Base-by-base conservation (phyloP, 2,329 filamentous ascomycete species). In the Chaetomiaceae sp. region DNA sequence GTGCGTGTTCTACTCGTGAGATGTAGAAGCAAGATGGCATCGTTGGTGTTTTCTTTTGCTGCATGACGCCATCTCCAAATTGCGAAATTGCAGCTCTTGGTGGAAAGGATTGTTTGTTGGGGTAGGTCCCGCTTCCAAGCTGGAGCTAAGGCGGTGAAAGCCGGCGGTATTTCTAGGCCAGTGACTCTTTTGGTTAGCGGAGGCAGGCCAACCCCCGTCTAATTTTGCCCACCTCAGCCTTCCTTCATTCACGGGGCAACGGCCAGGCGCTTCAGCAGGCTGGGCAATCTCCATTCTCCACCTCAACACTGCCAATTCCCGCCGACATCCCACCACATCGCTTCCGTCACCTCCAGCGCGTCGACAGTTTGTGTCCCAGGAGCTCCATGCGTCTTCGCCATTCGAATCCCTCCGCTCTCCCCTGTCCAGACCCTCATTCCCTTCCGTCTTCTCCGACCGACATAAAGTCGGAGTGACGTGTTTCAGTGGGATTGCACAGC, bases 181-280 rank as follows among this genome's bases (percentile, higher is more conserved):
- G 25, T 14, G n/a, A 20, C 45, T 16, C 54, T 62, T 44, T 10
- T 38, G 59, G 23, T 37, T 59, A 57, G 58, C 45, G 48, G 37
- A 48, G 48, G 48, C 53, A 54, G 60, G 53, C 61, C 57, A 61
- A 40, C 61, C 61, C 55, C 60, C 53, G 60, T 54, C 37, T 58
- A 57, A 50, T 59, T 27, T 52, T 40, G 29, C 29, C 20, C 38
- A 5, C 25, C n/a, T 32, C 44, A 34, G 21, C 51, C 48, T 48
- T 49, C 51, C 48, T 48, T 49, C 57, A 58, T 61, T 48, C 52
- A 58, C 60, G 57, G 56, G 60, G 61, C 61, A 61, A 63, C 58
- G 51, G 54, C 41, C 44, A 51, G 54, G 48, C 50, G 41, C 54
- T 51, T 20, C 33, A 34, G 36, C 30, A 38, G 30, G 37, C 44